Base-by-base conservation (phyloP, 768 basidiomycete species). In the Galerina marginata region DNA sequence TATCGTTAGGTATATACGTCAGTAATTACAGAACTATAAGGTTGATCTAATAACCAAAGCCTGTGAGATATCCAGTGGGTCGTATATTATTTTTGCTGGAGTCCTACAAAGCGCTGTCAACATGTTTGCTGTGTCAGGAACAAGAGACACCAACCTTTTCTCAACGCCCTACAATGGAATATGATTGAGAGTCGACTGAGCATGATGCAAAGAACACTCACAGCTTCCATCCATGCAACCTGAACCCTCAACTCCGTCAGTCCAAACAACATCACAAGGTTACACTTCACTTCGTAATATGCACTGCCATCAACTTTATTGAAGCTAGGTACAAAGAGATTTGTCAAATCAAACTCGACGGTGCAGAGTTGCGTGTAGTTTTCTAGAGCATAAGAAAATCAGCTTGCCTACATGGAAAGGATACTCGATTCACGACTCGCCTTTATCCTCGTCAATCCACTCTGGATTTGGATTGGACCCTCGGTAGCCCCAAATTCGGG, bases 221-320 rank as follows among this genome's bases (percentile, higher is more conserved):
- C 83, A 49, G 79, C 75, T 45, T 84, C 82, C 62, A 71, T 69
- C 84, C 84, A 86, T 23, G 75, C 72, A 51, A 86, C 76, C 50
- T 83, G 80, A 0, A 83, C 85, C 58, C 76, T 79, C 61, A 86
- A 66, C 60, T 86, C 85, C 1, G 83, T 85, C 48, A 82, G 62
- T 5, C 85, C 85, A 54, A 86, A 84, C 5, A 80, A 68, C 20
- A 86, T 60, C 9, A 86, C 71, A 7, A 86, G 70, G 11, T 79
- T 76, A 55, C 71, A 81, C 1, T 74, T 63, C 29, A 80, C 62
- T 29, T 67, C 54, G 54, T 71, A 81, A 50, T 71, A 78, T 6
- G 29, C 2, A 33, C 29, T 4, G 29, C 29, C 29, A 33, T 33
- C 5, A 33, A 33, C 29, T 33, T 33, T 33, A 33, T 7, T 33